A percentile compares a stretch with the other conserved stretches of the same genome.
Conservation (phyloP, 805 yeast species). For the Yamadazyma insecticola region DNA sequence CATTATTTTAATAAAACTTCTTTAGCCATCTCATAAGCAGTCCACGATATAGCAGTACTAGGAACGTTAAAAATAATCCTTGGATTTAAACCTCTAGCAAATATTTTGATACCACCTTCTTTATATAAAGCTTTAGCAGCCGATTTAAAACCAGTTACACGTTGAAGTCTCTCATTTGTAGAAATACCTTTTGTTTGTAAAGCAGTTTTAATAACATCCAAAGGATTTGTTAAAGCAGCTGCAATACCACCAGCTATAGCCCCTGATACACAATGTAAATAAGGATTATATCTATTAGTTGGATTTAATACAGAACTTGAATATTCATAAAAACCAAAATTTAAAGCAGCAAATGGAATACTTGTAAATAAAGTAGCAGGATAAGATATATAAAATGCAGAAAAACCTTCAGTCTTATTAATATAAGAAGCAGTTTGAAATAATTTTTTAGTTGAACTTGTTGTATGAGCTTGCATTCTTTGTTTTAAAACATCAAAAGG, state of each 20-base stretch:
- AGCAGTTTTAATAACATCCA: constrained; percentile 89
- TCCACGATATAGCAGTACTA: constrained; percentile 95
- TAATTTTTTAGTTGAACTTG: constrained; percentile 22
- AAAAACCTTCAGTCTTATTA: constrained; percentile 59
- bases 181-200: constrained; percentile 75
- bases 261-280: constrained; percentile 88
- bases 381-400: constrained; percentile 87
- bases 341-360: constrained; percentile 91
- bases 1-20: constrained; percentile 44
- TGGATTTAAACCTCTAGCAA: constrained; percentile 82
- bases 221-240: constrained; percentile 91
- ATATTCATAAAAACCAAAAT: constrained; percentile 89
- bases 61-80: constrained; percentile 92
- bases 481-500: constrained; percentile 96
- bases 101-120: constrained; percentile 61
- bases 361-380: constrained; percentile 91
- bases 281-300: constrained; percentile 72
- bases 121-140: constrained; percentile 68
- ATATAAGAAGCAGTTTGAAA: constrained; percentile 41
- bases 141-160: constrained; percentile 60
- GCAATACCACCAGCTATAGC: constrained; percentile 93
- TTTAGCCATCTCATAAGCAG: constrained; percentile 96
- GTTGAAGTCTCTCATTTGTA: constrained; percentile 42
- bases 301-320: constrained; percentile 80
- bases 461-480: constrained; percentile 67